Evolutionary conservation across 2,329 filamentous ascomycete genomes (phyloP).

Genomic region (Tolypocladium endophyticum): DNA sequence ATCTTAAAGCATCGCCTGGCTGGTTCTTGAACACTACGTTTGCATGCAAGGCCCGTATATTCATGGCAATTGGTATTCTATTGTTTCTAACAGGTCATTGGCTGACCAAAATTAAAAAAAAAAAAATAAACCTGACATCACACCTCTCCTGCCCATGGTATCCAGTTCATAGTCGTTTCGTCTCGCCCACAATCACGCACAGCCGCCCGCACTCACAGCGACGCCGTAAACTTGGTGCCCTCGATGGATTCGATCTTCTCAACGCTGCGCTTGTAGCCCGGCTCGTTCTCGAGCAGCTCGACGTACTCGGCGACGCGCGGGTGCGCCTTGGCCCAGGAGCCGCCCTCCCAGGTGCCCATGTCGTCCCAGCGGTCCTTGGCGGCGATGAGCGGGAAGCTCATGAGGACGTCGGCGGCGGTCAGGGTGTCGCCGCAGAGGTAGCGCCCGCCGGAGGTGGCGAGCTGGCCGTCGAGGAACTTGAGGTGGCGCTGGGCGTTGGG

Average conservation of each 20-base stretch:
- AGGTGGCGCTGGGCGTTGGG: conserved; percentile 39
- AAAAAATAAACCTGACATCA: background rate
- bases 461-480: conserved; percentile 36
- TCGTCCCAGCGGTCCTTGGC: conserved; percentile 26
- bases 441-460: conserved; percentile 31
- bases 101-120: background rate
- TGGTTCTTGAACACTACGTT: background rate
- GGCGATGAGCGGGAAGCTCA: conserved; percentile 41
- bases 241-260: conserved; percentile 40
- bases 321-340: conserved; percentile 25
- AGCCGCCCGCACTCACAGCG: conserved; percentile 2
- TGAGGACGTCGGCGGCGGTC: conserved; percentile 41
- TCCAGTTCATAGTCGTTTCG: background rate
- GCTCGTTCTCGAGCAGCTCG: conserved; percentile 29
- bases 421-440: conserved; percentile 40
- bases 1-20: background rate
- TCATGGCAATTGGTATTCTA: background rate
- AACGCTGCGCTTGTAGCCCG: conserved; percentile 36
- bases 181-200: background rate
- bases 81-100: background rate
- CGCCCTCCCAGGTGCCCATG: conserved; percentile 30
- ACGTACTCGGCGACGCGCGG: conserved; percentile 39
- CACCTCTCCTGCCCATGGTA: background rate
- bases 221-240: conserved; percentile 20
- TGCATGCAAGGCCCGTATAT: background rate